Conservation (phyloP, 768 basidiomycete species). For the Scleroderma citrinum region DNA sequence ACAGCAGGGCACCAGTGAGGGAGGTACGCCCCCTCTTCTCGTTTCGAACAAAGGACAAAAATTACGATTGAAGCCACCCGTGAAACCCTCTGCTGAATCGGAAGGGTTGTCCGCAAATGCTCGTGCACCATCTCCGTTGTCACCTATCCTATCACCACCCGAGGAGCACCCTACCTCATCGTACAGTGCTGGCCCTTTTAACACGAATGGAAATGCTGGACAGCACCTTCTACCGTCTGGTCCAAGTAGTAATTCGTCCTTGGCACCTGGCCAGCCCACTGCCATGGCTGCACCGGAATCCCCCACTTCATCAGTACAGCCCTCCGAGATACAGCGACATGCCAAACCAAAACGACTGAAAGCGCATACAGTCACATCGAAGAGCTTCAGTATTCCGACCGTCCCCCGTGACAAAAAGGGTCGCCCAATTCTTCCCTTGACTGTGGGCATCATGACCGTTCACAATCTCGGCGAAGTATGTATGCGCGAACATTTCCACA, state of each 20-base stretch:
- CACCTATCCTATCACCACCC: constrained; percentile 30
- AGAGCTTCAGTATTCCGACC: constrained; percentile 70
- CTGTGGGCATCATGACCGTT: constrained; percentile 85
- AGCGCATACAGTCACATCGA: constrained; percentile 74
- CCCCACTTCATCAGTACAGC: constrained; percentile 17
- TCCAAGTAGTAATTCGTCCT: constrained; percentile 13
- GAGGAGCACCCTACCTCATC: constrained; percentile 22
- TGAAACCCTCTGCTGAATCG: constrained; percentile 21
- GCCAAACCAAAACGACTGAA: constrained; percentile 75
- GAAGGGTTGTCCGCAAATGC: constrained; percentile 16
- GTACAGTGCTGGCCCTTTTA: constrained; percentile 19
- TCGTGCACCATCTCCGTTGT: constrained; percentile 26
- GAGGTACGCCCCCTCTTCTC: constrained; percentile 26
- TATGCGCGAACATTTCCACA: constrained; percentile 81
- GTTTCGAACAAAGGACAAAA: constrained; percentile 45
- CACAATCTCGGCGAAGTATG: constrained; percentile 69
- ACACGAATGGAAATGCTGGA: constrained; percentile 16
- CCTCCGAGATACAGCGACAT: constrained; percentile 31
- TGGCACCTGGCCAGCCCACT: constrained; percentile 19
- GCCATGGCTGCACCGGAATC: constrained; percentile 10
- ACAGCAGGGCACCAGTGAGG: constrained; percentile 12
- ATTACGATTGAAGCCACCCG: constrained; percentile 44
- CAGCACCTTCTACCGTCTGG: constrained; percentile 13
- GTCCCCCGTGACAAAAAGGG: constrained; percentile 71
- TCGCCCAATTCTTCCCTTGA: constrained; percentile 68